Conservation (phyloP, 106 monocot genomes). For the Chionographis japonica region DNA sequence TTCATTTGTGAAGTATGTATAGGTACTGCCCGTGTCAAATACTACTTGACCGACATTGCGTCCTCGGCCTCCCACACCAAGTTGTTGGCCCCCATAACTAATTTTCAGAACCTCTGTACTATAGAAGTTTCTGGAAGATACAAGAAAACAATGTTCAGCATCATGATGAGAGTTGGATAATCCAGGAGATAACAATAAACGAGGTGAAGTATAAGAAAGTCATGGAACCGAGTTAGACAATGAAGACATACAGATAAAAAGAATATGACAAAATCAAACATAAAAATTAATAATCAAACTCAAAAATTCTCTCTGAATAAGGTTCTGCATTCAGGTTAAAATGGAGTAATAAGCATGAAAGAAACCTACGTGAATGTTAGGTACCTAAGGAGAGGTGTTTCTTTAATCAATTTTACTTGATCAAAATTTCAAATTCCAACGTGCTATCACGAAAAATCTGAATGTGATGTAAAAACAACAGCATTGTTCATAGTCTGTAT, state of each 20-base stretch:
- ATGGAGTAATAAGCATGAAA: too few relatives aligned
- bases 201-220: too few relatives aligned
- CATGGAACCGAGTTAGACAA: neutral
- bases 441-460: too few relatives aligned
- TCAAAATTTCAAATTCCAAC: too few relatives aligned
- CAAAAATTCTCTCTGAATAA: too few relatives aligned
- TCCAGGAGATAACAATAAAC: too few relatives aligned
- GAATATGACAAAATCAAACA: neutral
- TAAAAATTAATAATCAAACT: neutral
- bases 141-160: neutral
- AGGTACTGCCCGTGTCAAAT: slow-evolving; percentile 88
- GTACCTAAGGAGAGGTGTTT: too few relatives aligned
- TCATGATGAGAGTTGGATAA: neutral
- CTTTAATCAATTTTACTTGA: too few relatives aligned
- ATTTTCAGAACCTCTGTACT: slow-evolving; percentile 37
- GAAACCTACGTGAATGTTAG: too few relatives aligned
- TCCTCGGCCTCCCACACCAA: slow-evolving; percentile 10
- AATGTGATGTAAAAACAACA: too few relatives aligned
- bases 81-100: slow-evolving; percentile 50
- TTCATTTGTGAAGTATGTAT: slow-evolving; percentile 72
- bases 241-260: neutral
- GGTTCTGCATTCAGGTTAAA: too few relatives aligned
- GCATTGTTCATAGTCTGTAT: too few relatives aligned
- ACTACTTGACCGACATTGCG: slow-evolving; percentile 30
- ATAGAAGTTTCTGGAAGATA: slow-evolving; percentile 52